A percentile compares a stretch with the other conserved stretches of the same genome.
Conservation (phyloP, 352 stramenopile genomes). For the Phytophthora citricola region DNA sequence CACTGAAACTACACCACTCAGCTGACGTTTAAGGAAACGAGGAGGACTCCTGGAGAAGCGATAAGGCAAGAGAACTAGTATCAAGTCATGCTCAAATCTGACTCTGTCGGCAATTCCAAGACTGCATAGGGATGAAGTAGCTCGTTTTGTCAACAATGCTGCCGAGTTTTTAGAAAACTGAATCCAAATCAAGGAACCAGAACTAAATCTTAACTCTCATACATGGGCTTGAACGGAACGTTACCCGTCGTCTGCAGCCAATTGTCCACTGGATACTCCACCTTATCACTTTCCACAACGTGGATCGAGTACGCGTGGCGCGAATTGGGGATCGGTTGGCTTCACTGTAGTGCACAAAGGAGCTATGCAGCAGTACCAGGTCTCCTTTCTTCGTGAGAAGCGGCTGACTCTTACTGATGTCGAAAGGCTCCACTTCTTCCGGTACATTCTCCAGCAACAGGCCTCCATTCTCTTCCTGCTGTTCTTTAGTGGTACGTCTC, state of each 20-base stretch:
- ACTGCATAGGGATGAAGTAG: too few species aligned
- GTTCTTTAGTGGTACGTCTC: conserved; percentile 66
- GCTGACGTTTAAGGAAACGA: too few species aligned
- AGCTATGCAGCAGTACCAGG: conserved; percentile 92
- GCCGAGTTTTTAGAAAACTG: not conserved
- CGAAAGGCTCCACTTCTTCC: conserved; percentile 56
- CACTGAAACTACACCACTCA: too few species aligned
- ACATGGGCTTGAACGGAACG: conserved; percentile 70
- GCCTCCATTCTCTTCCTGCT: conserved; percentile 42
- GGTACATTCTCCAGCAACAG: conserved; percentile 73
- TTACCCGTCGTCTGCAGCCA: conserved; percentile 94
- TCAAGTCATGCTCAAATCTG: too few species aligned
- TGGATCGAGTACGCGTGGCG: conserved; percentile 97
- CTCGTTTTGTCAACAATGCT: too few species aligned
- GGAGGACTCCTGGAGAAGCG: too few species aligned
- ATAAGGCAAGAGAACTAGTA: too few species aligned
- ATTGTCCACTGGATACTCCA: conserved; percentile 90
- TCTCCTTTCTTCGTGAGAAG: conserved; percentile 93
- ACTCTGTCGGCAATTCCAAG: too few species aligned
- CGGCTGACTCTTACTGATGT: conserved; percentile 61
- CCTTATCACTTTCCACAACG: conserved; percentile 92
- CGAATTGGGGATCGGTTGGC: conserved; percentile 91
- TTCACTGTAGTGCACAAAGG: conserved; percentile 95
- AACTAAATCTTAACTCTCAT: conserved; percentile 39
- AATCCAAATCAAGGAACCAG: not conserved